phyloP scores from a whole-genome alignment of 768 basidiomycete genomes.

The Psilocybe cubensis region DNA sequence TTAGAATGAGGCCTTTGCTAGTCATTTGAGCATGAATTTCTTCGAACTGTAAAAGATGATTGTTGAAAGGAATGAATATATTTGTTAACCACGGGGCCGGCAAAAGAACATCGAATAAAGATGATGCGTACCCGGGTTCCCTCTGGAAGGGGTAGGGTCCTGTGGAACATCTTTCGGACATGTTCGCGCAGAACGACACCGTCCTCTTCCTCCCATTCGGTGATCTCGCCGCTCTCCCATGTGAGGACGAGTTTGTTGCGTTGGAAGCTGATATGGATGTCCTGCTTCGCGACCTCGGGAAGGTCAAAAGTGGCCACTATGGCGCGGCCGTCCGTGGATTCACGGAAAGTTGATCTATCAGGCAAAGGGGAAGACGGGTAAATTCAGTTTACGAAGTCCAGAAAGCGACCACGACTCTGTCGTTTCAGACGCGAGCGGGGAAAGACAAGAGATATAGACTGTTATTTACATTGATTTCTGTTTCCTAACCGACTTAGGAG shows the following conservation, averaged over 20 bases:
- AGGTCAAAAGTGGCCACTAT: constrained; percentile 75
- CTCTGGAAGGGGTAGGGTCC: constrained; percentile 73
- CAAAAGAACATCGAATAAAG: neutral
- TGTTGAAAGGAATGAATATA: neutral
- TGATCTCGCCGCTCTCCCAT: constrained; percentile 63
- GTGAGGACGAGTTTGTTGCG: constrained; percentile 63
- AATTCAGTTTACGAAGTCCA: constrained; percentile 8
- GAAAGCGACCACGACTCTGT: constrained; percentile 30
- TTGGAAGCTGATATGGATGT: constrained; percentile 78
- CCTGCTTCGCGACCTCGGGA: constrained; percentile 68
- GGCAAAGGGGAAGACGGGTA: constrained; percentile 5
- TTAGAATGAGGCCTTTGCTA: constrained; percentile 59
- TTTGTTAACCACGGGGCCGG: constrained; percentile 3
- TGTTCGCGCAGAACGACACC: constrained; percentile 65
- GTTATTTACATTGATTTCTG: constrained; percentile 63
- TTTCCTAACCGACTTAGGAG: constrained; percentile 52
- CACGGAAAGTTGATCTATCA: constrained; percentile 66
- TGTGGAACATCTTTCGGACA: constrained; percentile 63
- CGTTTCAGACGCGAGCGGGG: constrained; percentile 7
- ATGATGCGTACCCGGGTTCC: constrained; percentile 61
- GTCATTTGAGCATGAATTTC: constrained; percentile 74
- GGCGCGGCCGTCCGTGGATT: constrained; percentile 71
- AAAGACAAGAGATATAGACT: constrained; percentile 5
- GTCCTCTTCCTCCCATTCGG: constrained; percentile 65
- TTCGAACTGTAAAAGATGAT: constrained; percentile 55